Conservation (phyloP, 768 basidiomycete genomes). For the Serendipita vermifera region DNA sequence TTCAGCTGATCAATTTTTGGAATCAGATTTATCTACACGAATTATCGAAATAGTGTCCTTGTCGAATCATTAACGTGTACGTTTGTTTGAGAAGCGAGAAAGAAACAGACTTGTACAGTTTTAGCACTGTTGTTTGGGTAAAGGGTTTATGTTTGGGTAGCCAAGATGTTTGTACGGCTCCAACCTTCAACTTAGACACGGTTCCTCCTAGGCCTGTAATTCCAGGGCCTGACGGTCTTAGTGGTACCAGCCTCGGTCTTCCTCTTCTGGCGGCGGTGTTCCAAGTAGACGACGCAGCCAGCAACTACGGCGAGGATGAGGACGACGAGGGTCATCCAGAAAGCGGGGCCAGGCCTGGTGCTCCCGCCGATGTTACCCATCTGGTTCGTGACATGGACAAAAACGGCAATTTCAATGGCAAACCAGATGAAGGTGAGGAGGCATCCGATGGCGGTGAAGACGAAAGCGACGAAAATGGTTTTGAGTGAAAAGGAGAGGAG, state of each 20-base stretch:
- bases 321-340: conserved; percentile 64
- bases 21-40: too few relatives aligned
- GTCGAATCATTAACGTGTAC: too few relatives aligned
- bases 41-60: too few relatives aligned
- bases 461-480: conserved; percentile 30
- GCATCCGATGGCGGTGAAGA: conserved; percentile 53
- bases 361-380: conserved; percentile 35
- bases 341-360: conserved; percentile 50
- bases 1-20: too few relatives aligned
- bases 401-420: conserved; percentile 63
- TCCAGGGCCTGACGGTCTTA: conserved; percentile 28
- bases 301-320: conserved; percentile 51
- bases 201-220: background rate
- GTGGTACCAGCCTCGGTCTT: conserved; percentile 21
- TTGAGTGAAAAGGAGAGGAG: conserved; percentile 44
- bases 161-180: too few relatives aligned
- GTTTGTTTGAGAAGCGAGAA: background rate
- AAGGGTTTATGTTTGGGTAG: too few relatives aligned
- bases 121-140: background rate
- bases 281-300: conserved; percentile 58
- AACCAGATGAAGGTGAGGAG: conserved; percentile 57
- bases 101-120: background rate
- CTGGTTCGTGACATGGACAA: conserved; percentile 44
- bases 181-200: too few relatives aligned
- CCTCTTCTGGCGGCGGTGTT: conserved; percentile 37